Base-by-base conservation (phyloP, 805 yeast genomes). In the Danielia reshetovae region DNA sequence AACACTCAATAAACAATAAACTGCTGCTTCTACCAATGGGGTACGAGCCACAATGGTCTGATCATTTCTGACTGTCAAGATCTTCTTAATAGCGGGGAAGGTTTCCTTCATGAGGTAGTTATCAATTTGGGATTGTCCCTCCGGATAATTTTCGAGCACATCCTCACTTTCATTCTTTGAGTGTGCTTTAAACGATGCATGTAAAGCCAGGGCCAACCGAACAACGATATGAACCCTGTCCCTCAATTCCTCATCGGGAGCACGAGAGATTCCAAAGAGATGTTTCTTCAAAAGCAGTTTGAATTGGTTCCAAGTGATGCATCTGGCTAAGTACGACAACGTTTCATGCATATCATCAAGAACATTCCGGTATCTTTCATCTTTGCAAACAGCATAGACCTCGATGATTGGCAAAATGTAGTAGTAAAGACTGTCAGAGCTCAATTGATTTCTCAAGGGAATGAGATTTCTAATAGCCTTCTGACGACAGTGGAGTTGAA, bases 321-420 rank as follows among this genome's bases (percentile, higher is more conserved):
- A 65, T 34, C 69, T 59, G 7, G 80, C 65, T 42, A 93, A 65
- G 10, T 50, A 52, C 4, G 85, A 79, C 40, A 89, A 74, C 0
- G 87, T 66, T 3, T 60, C 61, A 18, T 84, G 64, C 0, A 95
- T 70, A 42, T 82, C 93, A 54, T 79, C 74, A 17, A 81, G 69
- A 40, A 84, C 60, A 45, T 77, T 77, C 51, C 81, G 68, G 36
- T 68, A 63, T 43, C 74, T 79, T 30, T 65, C 71, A 25, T 81
- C 86, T 2, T 66, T 58, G 40, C 77, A 70, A 39, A 69, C 71
- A 2, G 84, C 87, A 59, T 80, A 87, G 42, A 77, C 79, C 62
- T 93, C 97, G 40, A 89, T 70, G 43, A 89, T 74, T 4, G 98
- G 97, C 36, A 93, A 60, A 27, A 93, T 51, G 54, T 82, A 88